A percentile compares a stretch with the other conserved stretches of the same genome.
Evolutionary conservation across 371 early-diverging fungal species (phyloP).

Genomic region (Mortierella sp.): DNA sequence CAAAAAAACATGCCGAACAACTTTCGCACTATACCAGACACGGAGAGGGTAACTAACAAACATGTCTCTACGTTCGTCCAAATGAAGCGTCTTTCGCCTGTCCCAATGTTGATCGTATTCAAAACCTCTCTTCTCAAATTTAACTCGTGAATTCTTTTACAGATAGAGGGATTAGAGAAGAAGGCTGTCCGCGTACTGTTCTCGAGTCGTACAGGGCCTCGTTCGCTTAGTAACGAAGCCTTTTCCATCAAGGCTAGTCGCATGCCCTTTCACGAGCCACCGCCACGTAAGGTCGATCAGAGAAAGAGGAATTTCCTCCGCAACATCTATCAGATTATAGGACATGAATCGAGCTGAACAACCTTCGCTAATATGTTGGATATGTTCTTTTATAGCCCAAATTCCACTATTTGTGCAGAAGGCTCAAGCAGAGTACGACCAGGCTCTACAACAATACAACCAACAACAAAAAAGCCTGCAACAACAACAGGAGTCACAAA

Average conservation of each 20-base stretch:
- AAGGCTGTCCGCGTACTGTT: conserved; percentile 10
- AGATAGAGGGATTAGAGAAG: conserved; percentile 38
- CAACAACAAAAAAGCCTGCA: neutral
- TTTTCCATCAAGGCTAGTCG: conserved; percentile 31
- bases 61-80: too few species aligned
- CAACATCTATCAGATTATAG: neutral
- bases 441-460: conserved; percentile 10
- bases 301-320: neutral
- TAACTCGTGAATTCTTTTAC: too few species aligned
- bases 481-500: neutral
- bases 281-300: conserved; percentile 3
- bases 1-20: conserved; percentile 8
- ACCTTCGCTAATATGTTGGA: neutral
- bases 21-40: conserved; percentile 24
- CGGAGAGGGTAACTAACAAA: conserved; percentile 22
- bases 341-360: neutral
- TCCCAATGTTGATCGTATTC: too few species aligned
- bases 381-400: neutral
- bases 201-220: neutral
- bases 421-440: conserved; percentile 21
- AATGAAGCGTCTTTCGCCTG: too few species aligned
- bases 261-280: conserved; percentile 23
- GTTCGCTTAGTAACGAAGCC: conserved; percentile 4
- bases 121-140: too few species aligned
- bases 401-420: conserved; percentile 32